These are phyloP conservation scores for Chrysochromulina tobinii DNA, from an alignment of 78 protist genomes.

Conservation along the genomic window DNA sequence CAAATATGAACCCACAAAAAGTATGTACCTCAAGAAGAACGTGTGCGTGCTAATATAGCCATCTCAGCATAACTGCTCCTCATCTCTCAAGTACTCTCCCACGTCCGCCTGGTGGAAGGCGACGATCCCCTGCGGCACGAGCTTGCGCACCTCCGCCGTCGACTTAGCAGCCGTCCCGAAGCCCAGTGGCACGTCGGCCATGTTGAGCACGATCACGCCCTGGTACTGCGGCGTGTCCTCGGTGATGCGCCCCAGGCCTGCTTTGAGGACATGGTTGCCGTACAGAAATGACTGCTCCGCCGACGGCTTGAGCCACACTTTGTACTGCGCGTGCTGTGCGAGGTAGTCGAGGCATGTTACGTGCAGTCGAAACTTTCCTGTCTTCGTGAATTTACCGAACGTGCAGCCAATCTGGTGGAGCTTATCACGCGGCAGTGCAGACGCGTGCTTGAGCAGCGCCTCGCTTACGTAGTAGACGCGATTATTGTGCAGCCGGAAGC, in stretches of 20 bases:
- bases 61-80: constrained; percentile 35
- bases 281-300: constrained; percentile 95
- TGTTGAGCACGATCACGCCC: constrained; percentile 95
- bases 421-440: constrained; percentile 71
- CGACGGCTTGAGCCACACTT: constrained; percentile 97
- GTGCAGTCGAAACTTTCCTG: constrained; percentile 91
- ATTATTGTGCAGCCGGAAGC: constrained; percentile 94
- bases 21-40: too few species aligned
- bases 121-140: constrained; percentile 86
- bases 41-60: too few species aligned
- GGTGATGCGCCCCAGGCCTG: constrained; percentile 96
- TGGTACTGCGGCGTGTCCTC: constrained; percentile 89
- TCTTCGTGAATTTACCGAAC: constrained; percentile 96
- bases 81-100: constrained; percentile 97
- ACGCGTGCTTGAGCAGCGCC: constrained; percentile 20
- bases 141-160: constrained; percentile 78
- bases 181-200: constrained; percentile 95
- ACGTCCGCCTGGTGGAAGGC: constrained; percentile 92
- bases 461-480: constrained; percentile 62
- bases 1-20: too few species aligned
- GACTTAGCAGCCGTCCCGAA: constrained; percentile 88
- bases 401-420: constrained; percentile 89
- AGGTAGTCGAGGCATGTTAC: constrained; percentile 93
- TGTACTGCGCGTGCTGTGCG: constrained; percentile 78
- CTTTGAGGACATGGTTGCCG: constrained; percentile 93